Conservation (phyloP, 1,139 yeast species). For the Yamadazyma aaseri region DNA sequence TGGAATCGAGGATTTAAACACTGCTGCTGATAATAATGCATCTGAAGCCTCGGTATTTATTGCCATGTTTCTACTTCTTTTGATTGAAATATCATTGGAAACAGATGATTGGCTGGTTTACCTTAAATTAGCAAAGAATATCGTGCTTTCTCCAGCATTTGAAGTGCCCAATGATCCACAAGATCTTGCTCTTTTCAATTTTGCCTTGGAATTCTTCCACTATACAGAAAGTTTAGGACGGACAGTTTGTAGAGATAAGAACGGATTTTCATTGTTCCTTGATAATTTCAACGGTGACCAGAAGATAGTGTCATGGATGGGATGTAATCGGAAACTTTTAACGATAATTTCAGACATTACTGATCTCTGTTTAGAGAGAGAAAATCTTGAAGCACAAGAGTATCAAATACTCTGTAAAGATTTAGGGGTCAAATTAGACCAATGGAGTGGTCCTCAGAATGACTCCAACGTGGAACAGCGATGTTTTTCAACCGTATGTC, state of each 20-base stretch:
- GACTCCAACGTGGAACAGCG: background rate
- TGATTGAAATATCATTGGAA: conserved; percentile 1
- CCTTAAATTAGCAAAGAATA: background rate
- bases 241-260: conserved; percentile 1
- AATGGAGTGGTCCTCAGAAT: too few species aligned
- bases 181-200: background rate
- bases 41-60: background rate
- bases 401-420: background rate
- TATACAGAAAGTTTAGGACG: conserved; percentile 1
- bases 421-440: background rate
- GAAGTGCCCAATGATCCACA: background rate
- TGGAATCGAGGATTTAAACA: background rate
- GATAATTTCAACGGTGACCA: conserved; percentile 1
- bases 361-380: conserved; percentile 1
- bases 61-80: background rate
- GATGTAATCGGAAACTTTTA: background rate
- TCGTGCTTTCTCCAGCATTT: background rate
- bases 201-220: conserved; percentile 1
- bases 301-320: conserved; percentile 3
- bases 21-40: background rate
- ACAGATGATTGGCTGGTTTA: conserved; percentile 1
- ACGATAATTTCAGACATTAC: conserved; percentile 1
- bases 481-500: background rate
- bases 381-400: background rate
- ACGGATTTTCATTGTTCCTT: background rate